Evolutionary conservation across 805 yeast species (phyloP), one percentile per base, ranked within the genome.

Genomic region (Teunomyces lycoperdinae): DNA sequence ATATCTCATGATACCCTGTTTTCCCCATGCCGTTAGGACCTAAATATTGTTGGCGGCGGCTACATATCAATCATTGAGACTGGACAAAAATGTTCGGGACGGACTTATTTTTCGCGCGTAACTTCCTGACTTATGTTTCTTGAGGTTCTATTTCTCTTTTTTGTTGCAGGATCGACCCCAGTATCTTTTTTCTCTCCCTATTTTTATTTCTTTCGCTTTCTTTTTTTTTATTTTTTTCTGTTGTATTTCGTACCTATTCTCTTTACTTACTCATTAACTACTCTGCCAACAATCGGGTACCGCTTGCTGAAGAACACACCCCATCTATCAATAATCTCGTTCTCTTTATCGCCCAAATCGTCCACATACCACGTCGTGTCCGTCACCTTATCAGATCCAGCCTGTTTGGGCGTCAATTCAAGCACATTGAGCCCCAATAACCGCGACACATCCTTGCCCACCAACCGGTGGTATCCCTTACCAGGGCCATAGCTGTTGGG

Each of bases 361-460:
- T 73, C 71, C 27, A 71, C 74, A 50, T 76, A 78, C 79, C 83
- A 80, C 16, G 82, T 61, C 5, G 50, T 51, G 13, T 48, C 54
- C 9, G 48, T 46, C 17, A 50, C 41, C 9, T 26, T 26, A 10
- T 29, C 45, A 11, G 45, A 45, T 1, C 44, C 45, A 4, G 42
- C 46, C 4, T 45, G 57, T 13, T 50, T 50, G 4, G 47, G 52
- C 27, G 53, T 56, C 41, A 68, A 47, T 36, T 55, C 58, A 26
- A 70, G 56, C 43, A 59, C 77, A 45, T 88, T 83, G 57, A 83
- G 79, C 1, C 87, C 96, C 45, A 89, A 69, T 2, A 92, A 85
- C 49, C 94, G 70, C 30, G 88, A 80, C 17, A 88, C 87, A 55
- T 89, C 96, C 52, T 78, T 80, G 4, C 92, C 96, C 8, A 83